Percentiles rank a stretch among this genome's conserved stretches.
Evolutionary conservation across 768 basidiomycete genomes (phyloP).

Genomic region (Tylopilus cervinicoccineus): DNA sequence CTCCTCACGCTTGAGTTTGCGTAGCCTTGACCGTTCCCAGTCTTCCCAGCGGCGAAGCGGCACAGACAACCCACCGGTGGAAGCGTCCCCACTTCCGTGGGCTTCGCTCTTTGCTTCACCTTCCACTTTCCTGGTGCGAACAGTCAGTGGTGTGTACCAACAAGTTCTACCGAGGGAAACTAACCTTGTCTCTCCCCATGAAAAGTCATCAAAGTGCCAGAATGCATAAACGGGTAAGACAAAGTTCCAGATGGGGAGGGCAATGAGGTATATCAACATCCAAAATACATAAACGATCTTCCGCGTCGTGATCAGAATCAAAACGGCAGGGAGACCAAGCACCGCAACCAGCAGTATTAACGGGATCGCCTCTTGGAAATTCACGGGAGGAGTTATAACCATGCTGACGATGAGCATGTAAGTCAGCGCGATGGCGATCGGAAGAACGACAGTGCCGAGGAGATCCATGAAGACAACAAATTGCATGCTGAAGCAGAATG

Average conservation of each 20-base stretch:
- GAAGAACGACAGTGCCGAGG: constrained; percentile 86
- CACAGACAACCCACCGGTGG: constrained; percentile 54
- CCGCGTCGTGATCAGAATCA: constrained; percentile 91
- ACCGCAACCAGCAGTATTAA: constrained; percentile 85
- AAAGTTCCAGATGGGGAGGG: constrained; percentile 96
- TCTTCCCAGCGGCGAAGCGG: constrained; percentile 99
- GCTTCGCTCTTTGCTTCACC: constrained; percentile 81
- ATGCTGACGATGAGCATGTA: constrained; percentile 83
- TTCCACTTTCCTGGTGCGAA: constrained; percentile 74
- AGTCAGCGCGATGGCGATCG: constrained; percentile 89
- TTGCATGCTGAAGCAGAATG: constrained; percentile 99
- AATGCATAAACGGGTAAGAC: constrained; percentile 93
- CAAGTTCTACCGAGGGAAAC: constrained; percentile 20
- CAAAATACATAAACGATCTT: constrained; percentile 96
- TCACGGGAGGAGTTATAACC: constrained; percentile 72
- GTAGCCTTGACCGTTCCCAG: constrained; percentile 93
- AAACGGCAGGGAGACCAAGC: constrained; percentile 86
- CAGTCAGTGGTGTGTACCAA: constrained; percentile 9
- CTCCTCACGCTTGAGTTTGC: constrained; percentile 87
- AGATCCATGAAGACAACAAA: constrained; percentile 99
- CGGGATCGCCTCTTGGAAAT: constrained; percentile 92
- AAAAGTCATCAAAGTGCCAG: constrained; percentile 99
- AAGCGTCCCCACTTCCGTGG: constrained; percentile 64
- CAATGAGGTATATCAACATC: constrained; percentile 94
- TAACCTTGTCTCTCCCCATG: constrained; percentile 97